phyloP scores from a whole-genome alignment of 306 rosid species.

The Vigna unguiculata region DNA sequence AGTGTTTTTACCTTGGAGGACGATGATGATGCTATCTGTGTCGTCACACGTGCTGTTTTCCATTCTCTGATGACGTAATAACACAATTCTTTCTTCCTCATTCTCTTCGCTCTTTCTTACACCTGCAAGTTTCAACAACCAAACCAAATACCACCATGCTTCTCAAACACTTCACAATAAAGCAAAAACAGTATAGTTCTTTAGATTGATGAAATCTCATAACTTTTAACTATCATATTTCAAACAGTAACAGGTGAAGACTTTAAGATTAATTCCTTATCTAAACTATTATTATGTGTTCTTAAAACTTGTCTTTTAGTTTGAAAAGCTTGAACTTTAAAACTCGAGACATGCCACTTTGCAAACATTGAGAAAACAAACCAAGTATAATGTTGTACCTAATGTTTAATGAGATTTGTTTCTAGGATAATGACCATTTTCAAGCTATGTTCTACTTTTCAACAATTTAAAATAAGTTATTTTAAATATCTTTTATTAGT shows the following conservation, averaged over 20 bases:
- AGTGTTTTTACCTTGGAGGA: neutral
- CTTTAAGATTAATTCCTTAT: neutral
- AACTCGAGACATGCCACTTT: no score
- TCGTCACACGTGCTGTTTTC: slow-evolving; percentile 11
- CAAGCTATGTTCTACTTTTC: no score
- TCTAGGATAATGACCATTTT: no score
- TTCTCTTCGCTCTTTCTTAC: neutral
- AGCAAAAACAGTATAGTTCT: neutral
- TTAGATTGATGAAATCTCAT: neutral
- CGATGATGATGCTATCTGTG: neutral
- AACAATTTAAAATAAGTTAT: no score
- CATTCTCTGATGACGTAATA: neutral
- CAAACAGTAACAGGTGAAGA: neutral
- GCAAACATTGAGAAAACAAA: no score
- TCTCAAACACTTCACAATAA: slow-evolving; percentile 9
- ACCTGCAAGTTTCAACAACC: neutral
- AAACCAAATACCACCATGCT: neutral
- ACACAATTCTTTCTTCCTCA: neutral
- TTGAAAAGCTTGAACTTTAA: no score
- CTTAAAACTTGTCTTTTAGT: no score
- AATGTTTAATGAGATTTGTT: no score
- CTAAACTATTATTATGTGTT: no score
- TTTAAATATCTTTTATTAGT: no score
- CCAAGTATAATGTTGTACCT: no score
- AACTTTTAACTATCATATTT: neutral